Evolutionary conservation across 306 rosid genomes (phyloP).

Genomic region (Datisca glomerata): DNA sequence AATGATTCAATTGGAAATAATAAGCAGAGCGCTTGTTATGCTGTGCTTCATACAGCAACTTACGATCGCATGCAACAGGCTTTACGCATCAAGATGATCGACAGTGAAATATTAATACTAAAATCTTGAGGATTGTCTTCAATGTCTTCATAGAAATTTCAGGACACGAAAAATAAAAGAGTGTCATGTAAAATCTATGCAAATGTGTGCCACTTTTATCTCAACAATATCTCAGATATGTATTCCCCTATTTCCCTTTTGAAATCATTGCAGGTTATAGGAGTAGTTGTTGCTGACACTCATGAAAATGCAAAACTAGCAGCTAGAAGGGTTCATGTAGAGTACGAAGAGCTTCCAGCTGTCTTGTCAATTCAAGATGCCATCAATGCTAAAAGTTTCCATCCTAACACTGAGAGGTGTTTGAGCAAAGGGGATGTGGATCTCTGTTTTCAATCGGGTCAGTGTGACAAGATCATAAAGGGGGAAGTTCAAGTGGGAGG

Average conservation of each 20-base stretch:
- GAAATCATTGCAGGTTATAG: conserved; percentile 49
- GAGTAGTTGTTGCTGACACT: conserved; percentile 85
- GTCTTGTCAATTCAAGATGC: conserved; percentile 84
- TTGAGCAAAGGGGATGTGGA: conserved; percentile 75
- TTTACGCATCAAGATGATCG: no score
- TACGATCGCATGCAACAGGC: no score
- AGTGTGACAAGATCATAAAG: conserved; percentile 69
- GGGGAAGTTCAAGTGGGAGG: conserved; percentile 90
- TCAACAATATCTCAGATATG: no score
- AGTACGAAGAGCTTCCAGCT: conserved; percentile 81
- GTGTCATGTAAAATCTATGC: no score
- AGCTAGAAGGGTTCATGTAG: conserved; percentile 50
- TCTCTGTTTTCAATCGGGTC: conserved; percentile 59
- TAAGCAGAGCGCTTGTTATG: no score
- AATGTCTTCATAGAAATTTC: no score
- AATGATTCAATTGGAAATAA: no score
- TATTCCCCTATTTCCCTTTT: not conserved
- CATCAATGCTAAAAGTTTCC: conserved; percentile 57
- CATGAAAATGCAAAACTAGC: conserved; percentile 92
- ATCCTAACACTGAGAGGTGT: conserved; percentile 56
- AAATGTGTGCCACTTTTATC: no score
- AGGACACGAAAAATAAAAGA: no score
- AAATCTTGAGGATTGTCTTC: no score
- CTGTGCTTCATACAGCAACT: no score
- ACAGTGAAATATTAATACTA: no score